phyloP scores from a whole-genome alignment of 129 eudicot species.

The Scalesia atractyloides region DNA sequence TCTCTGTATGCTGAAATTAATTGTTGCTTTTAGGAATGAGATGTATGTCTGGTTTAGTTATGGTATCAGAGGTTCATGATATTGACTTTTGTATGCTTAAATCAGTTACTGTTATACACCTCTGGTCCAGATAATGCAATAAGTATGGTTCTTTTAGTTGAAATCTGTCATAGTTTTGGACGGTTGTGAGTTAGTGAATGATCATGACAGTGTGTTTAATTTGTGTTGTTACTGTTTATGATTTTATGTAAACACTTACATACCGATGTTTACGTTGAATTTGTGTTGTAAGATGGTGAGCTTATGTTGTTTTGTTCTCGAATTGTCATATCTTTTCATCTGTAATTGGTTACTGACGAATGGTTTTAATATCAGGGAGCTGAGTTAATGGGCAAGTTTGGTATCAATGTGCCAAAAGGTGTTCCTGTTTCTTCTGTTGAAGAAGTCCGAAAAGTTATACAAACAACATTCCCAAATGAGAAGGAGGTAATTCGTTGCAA shows the following conservation, averaged over 20 bases:
- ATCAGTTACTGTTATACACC: background rate
- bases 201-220: background rate
- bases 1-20: background rate
- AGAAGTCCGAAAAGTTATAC: constrained; percentile 64
- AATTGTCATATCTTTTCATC: background rate
- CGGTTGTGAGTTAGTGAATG: constrained; percentile 20
- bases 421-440: constrained; percentile 75
- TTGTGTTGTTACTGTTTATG: background rate
- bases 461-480: constrained; percentile 64
- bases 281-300: constrained; percentile 7
- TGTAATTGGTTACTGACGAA: constrained; percentile 13
- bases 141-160: constrained; percentile 2
- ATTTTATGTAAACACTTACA: background rate
- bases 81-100: background rate
- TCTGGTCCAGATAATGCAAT: background rate
- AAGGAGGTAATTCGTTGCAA: constrained; percentile 57
- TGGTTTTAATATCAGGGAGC: constrained; percentile 62
- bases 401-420: constrained; percentile 94
- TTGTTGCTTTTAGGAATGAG: background rate
- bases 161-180: constrained; percentile 7
- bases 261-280: background rate
- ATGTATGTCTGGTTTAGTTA: background rate
- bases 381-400: constrained; percentile 86
- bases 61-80: constrained; percentile 14
- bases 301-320: background rate